Conservation (phyloP, 2,329 filamentous ascomycete species). For the Curvularia sp. region DNA sequence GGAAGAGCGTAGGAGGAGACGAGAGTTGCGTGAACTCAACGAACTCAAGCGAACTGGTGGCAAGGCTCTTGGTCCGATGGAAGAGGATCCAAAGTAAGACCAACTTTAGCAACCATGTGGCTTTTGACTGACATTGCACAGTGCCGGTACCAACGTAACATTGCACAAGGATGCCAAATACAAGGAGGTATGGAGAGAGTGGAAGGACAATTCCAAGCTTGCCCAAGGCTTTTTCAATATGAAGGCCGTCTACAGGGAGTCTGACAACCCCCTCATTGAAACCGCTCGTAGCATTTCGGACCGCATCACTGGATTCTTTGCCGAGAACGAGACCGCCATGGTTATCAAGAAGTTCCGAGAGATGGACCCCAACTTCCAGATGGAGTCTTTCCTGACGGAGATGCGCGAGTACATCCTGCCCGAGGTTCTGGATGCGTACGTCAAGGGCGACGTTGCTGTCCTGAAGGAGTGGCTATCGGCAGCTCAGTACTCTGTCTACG, state of each 20-base stretch:
- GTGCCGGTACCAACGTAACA: slow-evolving; percentile 92
- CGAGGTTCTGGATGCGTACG: slow-evolving; percentile 96
- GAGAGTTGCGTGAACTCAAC: slow-evolving; percentile 74
- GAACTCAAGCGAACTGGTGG: slow-evolving; percentile 60
- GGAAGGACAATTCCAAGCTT: slow-evolving; percentile 86
- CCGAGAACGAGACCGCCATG: slow-evolving; percentile 96
- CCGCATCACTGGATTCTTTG: slow-evolving; percentile 91
- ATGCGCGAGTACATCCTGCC: slow-evolving; percentile 98
- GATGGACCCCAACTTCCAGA: slow-evolving; percentile 93
- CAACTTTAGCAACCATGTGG: not conserved
- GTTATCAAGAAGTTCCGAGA: slow-evolving; percentile 98
- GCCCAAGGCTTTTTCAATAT: slow-evolving; percentile 88
- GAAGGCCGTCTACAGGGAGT: slow-evolving; percentile 90
- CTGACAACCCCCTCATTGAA: slow-evolving; percentile 92
- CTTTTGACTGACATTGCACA: slow-evolving; percentile 49
- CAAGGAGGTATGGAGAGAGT: slow-evolving; percentile 98
- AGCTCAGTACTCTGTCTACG: slow-evolving; percentile 95
- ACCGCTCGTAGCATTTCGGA: slow-evolving; percentile 95
- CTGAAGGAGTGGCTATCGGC: slow-evolving; percentile 95
- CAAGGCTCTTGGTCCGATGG: slow-evolving; percentile 63
- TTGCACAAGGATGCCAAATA: slow-evolving; percentile 96
- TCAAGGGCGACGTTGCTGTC: slow-evolving; percentile 91
- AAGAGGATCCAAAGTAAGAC: slow-evolving; percentile 86
- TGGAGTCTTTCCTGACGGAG: slow-evolving; percentile 93
- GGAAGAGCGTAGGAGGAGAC: slow-evolving; percentile 83